Percentiles rank a stretch among this genome's conserved stretches.
These are phyloP conservation scores for Picea glauca DNA, from an alignment of 75 land plant genomes.

Conservation along the genomic window DNA sequence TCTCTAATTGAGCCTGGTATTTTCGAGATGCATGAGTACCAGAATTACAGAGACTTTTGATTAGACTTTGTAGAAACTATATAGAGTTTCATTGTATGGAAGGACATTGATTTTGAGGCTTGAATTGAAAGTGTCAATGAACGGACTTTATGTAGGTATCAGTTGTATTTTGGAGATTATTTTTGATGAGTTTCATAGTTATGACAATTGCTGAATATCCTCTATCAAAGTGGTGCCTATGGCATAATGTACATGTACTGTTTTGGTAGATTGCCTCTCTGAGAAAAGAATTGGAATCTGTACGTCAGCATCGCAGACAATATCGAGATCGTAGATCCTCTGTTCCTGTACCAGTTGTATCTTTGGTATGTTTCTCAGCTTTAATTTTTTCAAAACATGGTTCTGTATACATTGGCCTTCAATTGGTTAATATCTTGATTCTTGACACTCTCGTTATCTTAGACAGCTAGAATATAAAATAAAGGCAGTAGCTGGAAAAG, in stretches of 20 bases:
- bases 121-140: neutral
- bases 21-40: too few relatives aligned
- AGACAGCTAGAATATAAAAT: neutral
- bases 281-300: slow-evolving; percentile 80
- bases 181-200: neutral
- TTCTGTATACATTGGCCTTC: neutral
- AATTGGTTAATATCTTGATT: neutral
- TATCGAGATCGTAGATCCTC: slow-evolving; percentile 75
- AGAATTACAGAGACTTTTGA: too few relatives aligned
- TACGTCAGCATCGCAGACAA: slow-evolving; percentile 78
- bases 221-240: neutral
- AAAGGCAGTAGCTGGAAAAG: neutral
- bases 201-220: neutral
- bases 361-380: slow-evolving; percentile 53
- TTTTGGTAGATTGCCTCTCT: slow-evolving; percentile 66
- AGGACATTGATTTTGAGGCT: neutral
- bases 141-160: neutral
- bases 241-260: slow-evolving; percentile 10
- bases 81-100: neutral
- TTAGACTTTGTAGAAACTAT: neutral
- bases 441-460: neutral
- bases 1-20: too few relatives aligned
- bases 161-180: neutral
- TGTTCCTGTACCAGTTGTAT: slow-evolving; percentile 92
- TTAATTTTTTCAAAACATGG: neutral